Conservation (phyloP, 2,329 filamentous ascomycete genomes). For the Aspergillus calidoustus region DNA sequence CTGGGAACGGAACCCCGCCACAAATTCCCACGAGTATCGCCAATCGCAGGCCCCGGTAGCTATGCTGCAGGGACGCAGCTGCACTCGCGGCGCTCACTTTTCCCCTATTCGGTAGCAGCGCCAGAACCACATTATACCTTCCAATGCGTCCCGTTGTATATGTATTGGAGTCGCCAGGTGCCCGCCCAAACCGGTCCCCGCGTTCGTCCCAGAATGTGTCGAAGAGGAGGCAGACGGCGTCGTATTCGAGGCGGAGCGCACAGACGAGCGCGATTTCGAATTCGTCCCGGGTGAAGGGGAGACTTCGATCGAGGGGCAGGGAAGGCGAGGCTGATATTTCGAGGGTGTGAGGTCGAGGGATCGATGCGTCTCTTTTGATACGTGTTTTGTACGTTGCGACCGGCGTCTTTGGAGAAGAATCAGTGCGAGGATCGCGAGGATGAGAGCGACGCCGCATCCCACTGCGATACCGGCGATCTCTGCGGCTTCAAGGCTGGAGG, state of each 20-base stretch:
- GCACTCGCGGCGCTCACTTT: neutral
- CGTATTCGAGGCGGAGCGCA: neutral
- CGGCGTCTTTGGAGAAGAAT: no score
- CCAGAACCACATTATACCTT: neutral
- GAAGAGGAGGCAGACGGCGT: neutral
- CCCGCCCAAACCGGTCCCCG: neutral
- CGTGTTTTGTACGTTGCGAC: no score
- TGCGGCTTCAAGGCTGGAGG: no score
- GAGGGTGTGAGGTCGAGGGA: no score
- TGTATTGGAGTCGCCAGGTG: neutral
- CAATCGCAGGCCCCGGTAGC: neutral
- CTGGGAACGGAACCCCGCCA: neutral
- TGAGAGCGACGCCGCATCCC: no score
- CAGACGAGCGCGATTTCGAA: neutral
- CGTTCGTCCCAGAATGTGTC: neutral
- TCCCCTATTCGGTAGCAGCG: neutral
- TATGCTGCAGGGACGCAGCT: neutral
- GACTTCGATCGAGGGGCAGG: no score
- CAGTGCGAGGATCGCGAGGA: no score
- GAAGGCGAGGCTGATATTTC: no score
- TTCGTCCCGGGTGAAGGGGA: neutral
- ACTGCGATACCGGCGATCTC: no score
- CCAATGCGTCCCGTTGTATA: neutral
- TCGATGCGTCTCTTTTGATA: no score
- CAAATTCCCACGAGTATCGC: neutral